Evolutionary conservation across 345 rosid genomes (phyloP).

Genomic region (Dipteronia sinensis): DNA sequence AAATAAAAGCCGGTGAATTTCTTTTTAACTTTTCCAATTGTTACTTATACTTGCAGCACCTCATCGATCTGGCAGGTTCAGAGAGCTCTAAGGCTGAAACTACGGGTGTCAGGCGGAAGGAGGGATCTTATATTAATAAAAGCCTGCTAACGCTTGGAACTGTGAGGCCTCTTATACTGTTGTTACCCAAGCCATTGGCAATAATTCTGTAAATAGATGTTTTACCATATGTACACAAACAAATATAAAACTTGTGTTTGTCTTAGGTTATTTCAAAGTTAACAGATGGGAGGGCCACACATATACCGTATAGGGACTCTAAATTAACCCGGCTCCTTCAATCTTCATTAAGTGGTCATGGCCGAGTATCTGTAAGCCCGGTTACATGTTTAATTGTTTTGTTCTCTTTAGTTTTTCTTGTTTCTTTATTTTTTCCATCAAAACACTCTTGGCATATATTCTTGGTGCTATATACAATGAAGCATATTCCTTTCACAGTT

Average conservation of each 20-base stretch:
- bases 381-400: conserved; percentile 8
- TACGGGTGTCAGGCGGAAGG: conserved; percentile 89
- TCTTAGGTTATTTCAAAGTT: conserved; percentile 93
- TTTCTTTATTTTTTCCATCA: conserved; percentile 3
- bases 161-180: conserved; percentile 53
- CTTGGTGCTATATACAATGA: background rate
- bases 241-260: conserved; percentile 16
- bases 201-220: background rate
- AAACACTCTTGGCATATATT: conserved; percentile 21
- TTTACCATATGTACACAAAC: conserved; percentile 5
- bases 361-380: conserved; percentile 93
- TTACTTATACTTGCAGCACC: conserved; percentile 83
- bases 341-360: conserved; percentile 97
- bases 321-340: conserved; percentile 97
- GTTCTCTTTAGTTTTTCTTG: background rate
- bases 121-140: conserved; percentile 97
- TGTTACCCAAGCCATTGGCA: conserved; percentile 8
- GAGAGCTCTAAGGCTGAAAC: conserved; percentile 99
- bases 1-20: background rate
- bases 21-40: conserved; percentile 38
- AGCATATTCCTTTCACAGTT: background rate
- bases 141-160: conserved; percentile 98
- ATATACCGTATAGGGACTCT: conserved; percentile 98
- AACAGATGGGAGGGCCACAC: conserved; percentile 86
- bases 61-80: conserved; percentile 99